These are phyloP conservation scores for Combretum micranthum DNA, from an alignment of 345 rosid species.

Conservation along the genomic window DNA sequence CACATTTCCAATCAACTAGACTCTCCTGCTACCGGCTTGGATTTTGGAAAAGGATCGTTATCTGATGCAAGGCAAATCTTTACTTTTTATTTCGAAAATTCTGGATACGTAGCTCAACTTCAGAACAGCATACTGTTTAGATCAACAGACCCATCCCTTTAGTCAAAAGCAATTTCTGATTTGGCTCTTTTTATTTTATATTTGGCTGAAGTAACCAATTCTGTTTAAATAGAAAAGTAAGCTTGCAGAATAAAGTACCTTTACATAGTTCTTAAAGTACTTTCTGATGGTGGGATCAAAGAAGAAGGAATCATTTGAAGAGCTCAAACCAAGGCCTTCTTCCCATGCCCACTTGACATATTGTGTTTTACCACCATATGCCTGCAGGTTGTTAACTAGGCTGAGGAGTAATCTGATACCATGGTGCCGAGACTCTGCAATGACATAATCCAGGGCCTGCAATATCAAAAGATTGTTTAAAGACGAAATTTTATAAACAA, in stretches of 20 bases:
- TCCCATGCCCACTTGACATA: conserved; percentile 97
- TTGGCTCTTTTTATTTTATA: too few relatives aligned
- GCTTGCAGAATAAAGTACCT: conserved; percentile 26
- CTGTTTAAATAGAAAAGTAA: background rate
- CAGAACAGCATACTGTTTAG: background rate
- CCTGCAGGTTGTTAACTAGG: conserved; percentile 78
- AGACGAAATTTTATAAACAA: too few relatives aligned
- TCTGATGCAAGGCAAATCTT: background rate
- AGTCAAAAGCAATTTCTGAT: too few relatives aligned
- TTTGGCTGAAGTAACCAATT: too few relatives aligned
- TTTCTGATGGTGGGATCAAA: conserved; percentile 84
- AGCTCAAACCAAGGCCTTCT: conserved; percentile 88
- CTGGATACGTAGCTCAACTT: background rate
- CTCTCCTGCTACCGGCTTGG: too few relatives aligned
- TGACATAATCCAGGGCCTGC: conserved; percentile 93
- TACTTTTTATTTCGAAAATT: background rate
- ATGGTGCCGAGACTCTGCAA: conserved; percentile 71
- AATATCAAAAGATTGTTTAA: conserved; percentile 5
- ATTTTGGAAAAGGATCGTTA: too few relatives aligned
- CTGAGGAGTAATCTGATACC: conserved; percentile 73
- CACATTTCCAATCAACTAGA: too few relatives aligned
- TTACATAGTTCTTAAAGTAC: conserved; percentile 72
- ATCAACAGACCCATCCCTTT: background rate
- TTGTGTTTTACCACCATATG: conserved; percentile 91
- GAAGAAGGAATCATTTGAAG: conserved; percentile 95